A percentile compares a stretch with the other conserved stretches of the same genome.
phyloP scores from a whole-genome alignment of 75 land plant genomes.

The Azolla pinnata region DNA sequence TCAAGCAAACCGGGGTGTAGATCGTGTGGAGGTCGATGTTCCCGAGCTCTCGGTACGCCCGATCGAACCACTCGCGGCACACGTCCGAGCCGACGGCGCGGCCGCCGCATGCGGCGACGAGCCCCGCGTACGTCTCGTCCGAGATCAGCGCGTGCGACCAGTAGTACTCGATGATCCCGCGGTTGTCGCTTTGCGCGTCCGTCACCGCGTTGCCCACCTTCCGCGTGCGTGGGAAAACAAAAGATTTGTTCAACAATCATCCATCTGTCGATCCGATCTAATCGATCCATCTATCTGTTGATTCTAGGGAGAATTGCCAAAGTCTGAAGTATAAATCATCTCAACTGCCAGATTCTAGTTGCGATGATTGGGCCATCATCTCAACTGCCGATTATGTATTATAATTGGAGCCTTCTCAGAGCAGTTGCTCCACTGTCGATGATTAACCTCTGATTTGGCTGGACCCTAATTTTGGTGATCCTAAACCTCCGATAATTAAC shows the following conservation, averaged over 20 bases:
- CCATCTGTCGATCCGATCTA: no score
- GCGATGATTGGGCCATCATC: no score
- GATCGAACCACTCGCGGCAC: conserved; percentile 14
- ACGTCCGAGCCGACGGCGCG: neutral
- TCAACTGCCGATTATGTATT: no score
- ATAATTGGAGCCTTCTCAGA: no score
- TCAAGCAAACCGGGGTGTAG: conserved; percentile 49
- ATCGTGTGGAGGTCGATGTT: conserved; percentile 65
- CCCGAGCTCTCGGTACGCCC: conserved; percentile 25
- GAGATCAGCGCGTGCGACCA: conserved; percentile 73
- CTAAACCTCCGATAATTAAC: no score
- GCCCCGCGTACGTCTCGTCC: conserved; percentile 34
- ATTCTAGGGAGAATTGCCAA: no score
- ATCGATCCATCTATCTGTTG: no score
- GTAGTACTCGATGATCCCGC: conserved; percentile 50
- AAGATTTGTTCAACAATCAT: neutral
- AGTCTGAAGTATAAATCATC: no score
- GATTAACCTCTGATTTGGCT: no score
- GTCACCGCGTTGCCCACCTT: conserved; percentile 76
- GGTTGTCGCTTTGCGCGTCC: conserved; percentile 34
- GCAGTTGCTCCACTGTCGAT: no score
- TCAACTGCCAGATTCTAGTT: no score
- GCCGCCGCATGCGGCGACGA: conserved; percentile 37
- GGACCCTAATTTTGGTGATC: no score
- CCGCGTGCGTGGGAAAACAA: neutral